These are phyloP conservation scores for Schwanniomyces pseudopolymorphus DNA, from an alignment of 805 yeast species.

Conservation along the genomic window DNA sequence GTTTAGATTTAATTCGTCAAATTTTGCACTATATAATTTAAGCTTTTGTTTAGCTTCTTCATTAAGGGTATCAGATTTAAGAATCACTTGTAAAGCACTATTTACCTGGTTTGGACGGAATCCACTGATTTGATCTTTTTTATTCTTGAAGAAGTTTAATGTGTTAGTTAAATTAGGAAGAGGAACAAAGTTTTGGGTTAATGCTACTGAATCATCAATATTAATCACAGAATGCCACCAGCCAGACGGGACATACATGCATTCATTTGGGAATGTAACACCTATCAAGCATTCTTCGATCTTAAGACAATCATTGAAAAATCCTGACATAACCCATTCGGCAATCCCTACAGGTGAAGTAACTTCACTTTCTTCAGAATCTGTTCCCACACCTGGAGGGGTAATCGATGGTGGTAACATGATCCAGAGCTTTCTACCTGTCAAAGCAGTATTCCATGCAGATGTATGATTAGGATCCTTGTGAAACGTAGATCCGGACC, in stretches of 20 bases:
- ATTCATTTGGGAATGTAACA: constrained; percentile 77
- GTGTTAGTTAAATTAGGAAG: constrained; percentile 57
- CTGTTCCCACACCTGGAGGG: constrained; percentile 87
- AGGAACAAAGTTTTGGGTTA: constrained; percentile 89
- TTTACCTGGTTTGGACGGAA: constrained; percentile 60
- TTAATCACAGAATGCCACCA: constrained; percentile 98
- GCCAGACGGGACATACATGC: constrained; percentile 88
- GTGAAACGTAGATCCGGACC: constrained; percentile 89
- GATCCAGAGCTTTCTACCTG: constrained; percentile 81
- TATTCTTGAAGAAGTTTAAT: constrained; percentile 64
- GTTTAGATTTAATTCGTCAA: constrained; percentile 20
- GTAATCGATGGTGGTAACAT: constrained; percentile 76
- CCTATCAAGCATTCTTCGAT: constrained; percentile 64
- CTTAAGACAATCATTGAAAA: constrained; percentile 65
- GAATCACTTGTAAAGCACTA: constrained; percentile 16
- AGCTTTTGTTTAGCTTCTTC: constrained; percentile 18
- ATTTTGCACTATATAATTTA: constrained; percentile 24
- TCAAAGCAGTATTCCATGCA: constrained; percentile 83
- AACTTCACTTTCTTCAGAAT: constrained; percentile 78
- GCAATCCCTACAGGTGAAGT: constrained; percentile 91
- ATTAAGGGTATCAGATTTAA: not conserved
- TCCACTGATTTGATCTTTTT: constrained; percentile 75
- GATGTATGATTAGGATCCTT: constrained; percentile 89
- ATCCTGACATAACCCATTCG: constrained; percentile 86
- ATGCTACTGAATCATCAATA: constrained; percentile 75